phyloP scores from a whole-genome alignment of 495 filamentous ascomycete species.

The Xylaria telfairii region DNA sequence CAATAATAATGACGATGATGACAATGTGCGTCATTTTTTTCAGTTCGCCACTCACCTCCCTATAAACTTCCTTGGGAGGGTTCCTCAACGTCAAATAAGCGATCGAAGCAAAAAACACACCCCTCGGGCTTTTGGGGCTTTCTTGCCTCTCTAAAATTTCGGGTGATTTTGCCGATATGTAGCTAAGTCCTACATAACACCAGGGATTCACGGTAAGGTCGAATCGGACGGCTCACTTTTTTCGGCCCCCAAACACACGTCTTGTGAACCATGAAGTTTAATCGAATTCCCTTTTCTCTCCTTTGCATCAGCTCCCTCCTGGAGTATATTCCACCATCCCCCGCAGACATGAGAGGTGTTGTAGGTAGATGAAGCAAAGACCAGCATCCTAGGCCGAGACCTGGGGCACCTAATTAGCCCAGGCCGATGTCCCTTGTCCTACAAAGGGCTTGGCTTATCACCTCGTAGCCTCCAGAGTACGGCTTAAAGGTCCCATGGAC shows the following conservation, averaged over 20 bases:
- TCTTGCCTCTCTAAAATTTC: background rate
- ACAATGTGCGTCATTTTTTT: conserved; percentile 20
- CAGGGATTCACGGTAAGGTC: background rate
- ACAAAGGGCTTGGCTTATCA: background rate
- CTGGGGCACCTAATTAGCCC: conserved; percentile 20
- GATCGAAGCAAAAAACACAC: background rate
- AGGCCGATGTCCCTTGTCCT: background rate
- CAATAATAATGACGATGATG: background rate
- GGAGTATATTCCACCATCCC: background rate
- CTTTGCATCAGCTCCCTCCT: background rate
- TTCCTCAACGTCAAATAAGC: background rate
- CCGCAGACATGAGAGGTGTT: background rate
- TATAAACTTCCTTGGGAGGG: background rate
- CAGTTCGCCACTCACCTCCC: background rate
- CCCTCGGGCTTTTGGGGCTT: background rate
- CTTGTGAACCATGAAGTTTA: background rate
- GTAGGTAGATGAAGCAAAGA: background rate
- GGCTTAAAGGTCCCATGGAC: background rate
- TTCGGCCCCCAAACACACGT: conserved; percentile 21
- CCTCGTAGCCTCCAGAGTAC: background rate
- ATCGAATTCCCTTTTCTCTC: background rate
- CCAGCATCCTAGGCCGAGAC: background rate
- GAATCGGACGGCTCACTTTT: conserved; percentile 2
- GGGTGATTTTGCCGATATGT: background rate
- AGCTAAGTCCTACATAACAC: background rate